These are phyloP conservation scores for Pseudonitzschia delicatissima DNA, from an alignment of 108 stramenopile genomes.

Conservation along the genomic window DNA sequence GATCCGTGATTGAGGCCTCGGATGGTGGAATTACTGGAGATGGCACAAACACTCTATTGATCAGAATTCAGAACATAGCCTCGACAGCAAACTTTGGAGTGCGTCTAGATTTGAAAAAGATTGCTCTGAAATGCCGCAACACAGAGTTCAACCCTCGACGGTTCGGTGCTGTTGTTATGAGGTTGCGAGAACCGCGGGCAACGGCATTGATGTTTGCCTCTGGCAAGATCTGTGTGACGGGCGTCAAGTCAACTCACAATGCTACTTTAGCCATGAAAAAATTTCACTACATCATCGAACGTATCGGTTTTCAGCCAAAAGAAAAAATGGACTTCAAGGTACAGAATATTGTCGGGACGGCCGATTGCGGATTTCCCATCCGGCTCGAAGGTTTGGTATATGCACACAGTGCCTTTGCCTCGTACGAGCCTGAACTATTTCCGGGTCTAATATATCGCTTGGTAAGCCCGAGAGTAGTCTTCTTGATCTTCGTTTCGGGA, in stretches of 20 bases:
- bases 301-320: conserved; percentile 72
- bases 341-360: conserved; percentile 96
- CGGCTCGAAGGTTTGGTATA: conserved; percentile 95
- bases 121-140: conserved; percentile 94
- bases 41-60: conserved; percentile 43
- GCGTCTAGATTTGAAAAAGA: conserved; percentile 88
- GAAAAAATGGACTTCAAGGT: conserved; percentile 82
- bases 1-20: conserved; percentile 75
- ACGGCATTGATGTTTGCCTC: conserved; percentile 96
- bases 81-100: conserved; percentile 87
- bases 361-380: conserved; percentile 94
- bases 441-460: conserved; percentile 97
- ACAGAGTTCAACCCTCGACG: conserved; percentile 98
- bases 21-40: conserved; percentile 59
- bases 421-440: conserved; percentile 98
- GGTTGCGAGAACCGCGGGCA: conserved; percentile 90
- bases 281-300: conserved; percentile 86
- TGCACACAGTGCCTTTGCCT: conserved; percentile 86
- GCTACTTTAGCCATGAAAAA: conserved; percentile 79
- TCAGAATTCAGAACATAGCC: conserved; percentile 84
- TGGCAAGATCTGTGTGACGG: conserved; percentile 95
- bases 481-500: conserved; percentile 95
- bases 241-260: conserved; percentile 87
- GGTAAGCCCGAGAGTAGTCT: conserved; percentile 85
- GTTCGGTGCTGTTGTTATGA: conserved; percentile 93